Evolutionary conservation across 345 rosid genomes (phyloP).

Genomic region (Eucalyptus shirleyi): DNA sequence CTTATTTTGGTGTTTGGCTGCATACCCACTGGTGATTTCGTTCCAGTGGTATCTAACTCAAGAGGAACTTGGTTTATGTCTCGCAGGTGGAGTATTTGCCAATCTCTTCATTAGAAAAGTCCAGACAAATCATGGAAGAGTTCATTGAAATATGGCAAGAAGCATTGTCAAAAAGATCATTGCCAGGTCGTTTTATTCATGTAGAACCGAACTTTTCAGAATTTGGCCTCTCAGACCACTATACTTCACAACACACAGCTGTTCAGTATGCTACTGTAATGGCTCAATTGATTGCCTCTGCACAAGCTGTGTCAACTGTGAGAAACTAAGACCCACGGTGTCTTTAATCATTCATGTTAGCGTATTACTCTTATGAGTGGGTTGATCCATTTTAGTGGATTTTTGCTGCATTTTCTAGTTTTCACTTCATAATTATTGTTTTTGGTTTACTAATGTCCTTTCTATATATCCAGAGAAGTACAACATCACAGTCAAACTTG

Average conservation of each 20-base stretch:
- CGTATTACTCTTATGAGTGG: background rate
- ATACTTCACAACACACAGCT: conserved; percentile 74
- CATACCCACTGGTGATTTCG: background rate
- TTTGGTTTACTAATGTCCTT: background rate
- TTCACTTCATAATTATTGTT: background rate
- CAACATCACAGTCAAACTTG: background rate
- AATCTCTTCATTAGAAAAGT: conserved; percentile 65
- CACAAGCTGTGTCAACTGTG: conserved; percentile 37
- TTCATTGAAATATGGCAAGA: conserved; percentile 81
- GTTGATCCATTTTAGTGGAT: background rate
- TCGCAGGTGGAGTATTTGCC: conserved; percentile 90
- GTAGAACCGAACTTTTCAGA: conserved; percentile 56
- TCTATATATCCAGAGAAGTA: background rate
- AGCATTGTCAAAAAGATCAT: conserved; percentile 53
- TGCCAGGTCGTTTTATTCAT: conserved; percentile 66
- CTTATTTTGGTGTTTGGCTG: background rate
- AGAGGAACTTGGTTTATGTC: background rate
- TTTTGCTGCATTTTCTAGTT: background rate
- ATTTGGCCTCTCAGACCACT: conserved; percentile 61
- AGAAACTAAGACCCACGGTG: conserved; percentile 20
- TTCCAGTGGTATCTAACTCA: background rate
- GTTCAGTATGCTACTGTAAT: conserved; percentile 65
- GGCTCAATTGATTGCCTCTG: conserved; percentile 80
- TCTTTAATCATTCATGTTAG: background rate
- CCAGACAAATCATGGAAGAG: conserved; percentile 63